Base-by-base conservation (phyloP, 345 rosid genomes). In the Raphanus sativus region DNA sequence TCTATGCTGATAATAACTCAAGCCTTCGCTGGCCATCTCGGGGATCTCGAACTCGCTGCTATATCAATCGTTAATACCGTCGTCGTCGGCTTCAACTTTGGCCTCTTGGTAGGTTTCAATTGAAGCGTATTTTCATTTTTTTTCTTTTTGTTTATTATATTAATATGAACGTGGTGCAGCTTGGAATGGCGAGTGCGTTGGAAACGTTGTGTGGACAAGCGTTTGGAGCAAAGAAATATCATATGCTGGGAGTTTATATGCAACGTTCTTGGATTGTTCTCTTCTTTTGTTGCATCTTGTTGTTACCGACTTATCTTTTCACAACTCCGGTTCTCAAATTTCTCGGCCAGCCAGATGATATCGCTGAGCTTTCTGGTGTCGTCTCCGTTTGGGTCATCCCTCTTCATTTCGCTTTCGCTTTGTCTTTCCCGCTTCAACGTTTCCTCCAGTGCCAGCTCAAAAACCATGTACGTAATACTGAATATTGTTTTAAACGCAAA, bases 11-110 rank as follows among this genome's bases (percentile, higher is more conserved):
- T 95, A 74, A 92, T 95, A 59, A 92, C 98, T 42, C 99, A 92
- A 84, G 94, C 99, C 29, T 94, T 89, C 50, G 98, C 98, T 8
- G 99, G 99, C 42, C 98, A 92, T 77, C 83, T 94, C 32, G 99
- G 99, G 0, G 94, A 91, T 63, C 91, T 89, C 13, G 94, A 92
- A 77, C 92, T 95, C 17, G 99, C 96, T n/a, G 98, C 96, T 21
- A 82, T 92, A 36, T 89, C 99, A 74, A 87, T 95, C 32, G 84
- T 88, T n/a, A 84, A 74, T 63, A 95, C 79, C 80, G 91, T 92
- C 81, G 34, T 87, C 69, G 77, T 87, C 26, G 96, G 98, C 17
- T 87, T 95, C 67, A 91, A 90, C 82, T 83, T 86, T 15, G 99
- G 99, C 63, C 95, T 95, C 77, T 8, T 92, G 93, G 98, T 90